phyloP scores from a whole-genome alignment of 1,284 basidiomycete genomes.

The Volvariella surrecta region DNA sequence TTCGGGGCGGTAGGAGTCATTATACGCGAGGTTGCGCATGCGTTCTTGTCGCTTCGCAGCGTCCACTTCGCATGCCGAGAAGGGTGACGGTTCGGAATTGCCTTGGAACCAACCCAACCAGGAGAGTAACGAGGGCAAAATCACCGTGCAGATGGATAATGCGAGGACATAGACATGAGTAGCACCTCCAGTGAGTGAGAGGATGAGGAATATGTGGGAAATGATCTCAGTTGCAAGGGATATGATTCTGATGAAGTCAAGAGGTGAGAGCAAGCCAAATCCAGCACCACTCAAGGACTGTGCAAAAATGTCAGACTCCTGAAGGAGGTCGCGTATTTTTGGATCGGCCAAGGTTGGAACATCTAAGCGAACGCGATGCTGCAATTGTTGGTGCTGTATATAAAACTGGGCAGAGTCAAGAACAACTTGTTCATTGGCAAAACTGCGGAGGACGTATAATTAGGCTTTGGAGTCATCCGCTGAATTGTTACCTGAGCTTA shows the following conservation, averaged over 20 bases:
- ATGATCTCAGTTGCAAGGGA: constrained; percentile 60
- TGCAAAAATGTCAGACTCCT: constrained; percentile 76
- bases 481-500: constrained; percentile 29
- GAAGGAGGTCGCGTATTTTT: constrained; percentile 61
- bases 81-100: constrained; percentile 32
- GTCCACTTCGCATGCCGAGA: constrained; percentile 44
- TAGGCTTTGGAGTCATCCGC: constrained; percentile 11
- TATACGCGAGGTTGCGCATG: constrained; percentile 63
- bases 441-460: constrained; percentile 27
- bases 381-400: constrained; percentile 69
- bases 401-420: constrained; percentile 62
- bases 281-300: constrained; percentile 64
- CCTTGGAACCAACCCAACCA: constrained; percentile 33
- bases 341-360: constrained; percentile 70
- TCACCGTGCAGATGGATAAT: constrained; percentile 49
- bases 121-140: constrained; percentile 45
- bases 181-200: constrained; percentile 54
- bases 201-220: constrained; percentile 60
- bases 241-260: constrained; percentile 69
- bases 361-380: constrained; percentile 68
- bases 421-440: constrained; percentile 60
- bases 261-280: constrained; percentile 65
- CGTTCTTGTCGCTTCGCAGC: constrained; percentile 62
- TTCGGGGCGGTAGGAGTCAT: constrained; percentile 64
- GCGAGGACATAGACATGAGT: constrained; percentile 47